Evolutionary conservation across 2,329 filamentous ascomycete genomes (phyloP).

Genomic region (Penicillium corylophilum): DNA sequence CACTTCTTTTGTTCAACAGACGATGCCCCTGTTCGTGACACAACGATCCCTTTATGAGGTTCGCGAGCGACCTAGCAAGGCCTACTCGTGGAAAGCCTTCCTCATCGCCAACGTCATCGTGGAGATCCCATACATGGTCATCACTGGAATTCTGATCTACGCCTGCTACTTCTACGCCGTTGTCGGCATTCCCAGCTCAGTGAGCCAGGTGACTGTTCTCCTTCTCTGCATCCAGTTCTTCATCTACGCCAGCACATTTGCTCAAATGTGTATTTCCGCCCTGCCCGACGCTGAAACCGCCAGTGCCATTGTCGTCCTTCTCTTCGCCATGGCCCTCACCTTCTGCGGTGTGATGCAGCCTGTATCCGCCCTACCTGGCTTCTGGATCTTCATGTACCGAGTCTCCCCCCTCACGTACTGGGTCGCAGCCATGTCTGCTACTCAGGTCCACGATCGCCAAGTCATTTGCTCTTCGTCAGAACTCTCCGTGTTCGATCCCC

Average conservation of each 20-base stretch:
- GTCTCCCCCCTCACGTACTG: slow-evolving; percentile 57
- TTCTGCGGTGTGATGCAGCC: slow-evolving; percentile 70
- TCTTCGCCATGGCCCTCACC: slow-evolving; percentile 80
- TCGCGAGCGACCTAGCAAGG: slow-evolving; percentile 78
- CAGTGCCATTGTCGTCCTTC: slow-evolving; percentile 70
- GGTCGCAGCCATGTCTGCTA: slow-evolving; percentile 64
- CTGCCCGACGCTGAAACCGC: slow-evolving; percentile 72
- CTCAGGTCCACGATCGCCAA: slow-evolving; percentile 65
- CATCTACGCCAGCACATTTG: slow-evolving; percentile 78
- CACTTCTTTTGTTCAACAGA: slow-evolving; percentile 37
- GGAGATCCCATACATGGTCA: slow-evolving; percentile 79
- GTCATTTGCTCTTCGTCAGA: slow-evolving; percentile 70
- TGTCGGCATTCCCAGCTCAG: slow-evolving; percentile 55
- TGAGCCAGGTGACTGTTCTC: slow-evolving; percentile 76
- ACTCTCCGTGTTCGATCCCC: slow-evolving; percentile 63
- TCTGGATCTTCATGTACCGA: slow-evolving; percentile 68
- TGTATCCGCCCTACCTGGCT: slow-evolving; percentile 58
- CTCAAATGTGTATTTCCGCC: slow-evolving; percentile 73
- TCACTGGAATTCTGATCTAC: slow-evolving; percentile 72
- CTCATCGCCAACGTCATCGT: slow-evolving; percentile 80
- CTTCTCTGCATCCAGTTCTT: slow-evolving; percentile 73
- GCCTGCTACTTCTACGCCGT: slow-evolving; percentile 85
- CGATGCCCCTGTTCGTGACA: slow-evolving; percentile 79
- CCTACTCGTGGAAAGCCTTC: slow-evolving; percentile 83
- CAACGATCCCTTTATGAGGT: slow-evolving; percentile 81